These are phyloP conservation scores for Aegilops tauschii DNA, from an alignment of 176 grass and related monocot species.

Conservation along the genomic window DNA sequence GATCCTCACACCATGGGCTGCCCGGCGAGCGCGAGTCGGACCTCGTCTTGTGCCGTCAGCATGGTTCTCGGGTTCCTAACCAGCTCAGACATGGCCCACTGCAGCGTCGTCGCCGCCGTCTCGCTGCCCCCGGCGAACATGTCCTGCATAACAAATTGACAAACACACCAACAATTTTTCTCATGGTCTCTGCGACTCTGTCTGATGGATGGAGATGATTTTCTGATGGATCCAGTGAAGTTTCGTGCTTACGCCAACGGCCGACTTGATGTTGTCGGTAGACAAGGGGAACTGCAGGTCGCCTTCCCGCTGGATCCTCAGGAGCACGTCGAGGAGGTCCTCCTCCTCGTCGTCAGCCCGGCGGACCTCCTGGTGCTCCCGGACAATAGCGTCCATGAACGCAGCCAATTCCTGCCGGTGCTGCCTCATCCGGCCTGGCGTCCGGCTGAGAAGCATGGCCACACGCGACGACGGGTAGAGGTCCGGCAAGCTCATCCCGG, in stretches of 20 bases:
- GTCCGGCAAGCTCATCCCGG: conserved; percentile 36
- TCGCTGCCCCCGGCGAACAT: conserved; percentile 42
- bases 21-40: background rate
- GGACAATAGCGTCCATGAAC: conserved; percentile 24
- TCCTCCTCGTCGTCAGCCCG: background rate
- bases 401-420: background rate
- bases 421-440: background rate
- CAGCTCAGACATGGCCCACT: conserved; percentile 49
- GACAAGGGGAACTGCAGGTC: conserved; percentile 15
- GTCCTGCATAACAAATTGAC: conserved; percentile 2
- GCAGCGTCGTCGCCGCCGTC: conserved; percentile 6
- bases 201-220: no score
- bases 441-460: conserved; percentile 12
- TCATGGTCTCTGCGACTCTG: background rate
- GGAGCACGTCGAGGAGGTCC: conserved; percentile 42
- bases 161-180: background rate
- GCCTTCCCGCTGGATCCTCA: conserved; percentile 36
- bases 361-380: conserved; percentile 25
- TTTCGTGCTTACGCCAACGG: background rate
- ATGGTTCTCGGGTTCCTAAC: conserved; percentile 17
- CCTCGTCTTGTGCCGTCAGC: conserved; percentile 15
- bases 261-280: conserved; percentile 32
- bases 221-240: background rate
- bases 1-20: background rate
- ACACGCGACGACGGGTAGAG: conserved; percentile 41